Percentiles rank a stretch among this genome's conserved stretches.
phyloP scores from a whole-genome alignment of 441 rosid species.

The Erodium texanum region DNA sequence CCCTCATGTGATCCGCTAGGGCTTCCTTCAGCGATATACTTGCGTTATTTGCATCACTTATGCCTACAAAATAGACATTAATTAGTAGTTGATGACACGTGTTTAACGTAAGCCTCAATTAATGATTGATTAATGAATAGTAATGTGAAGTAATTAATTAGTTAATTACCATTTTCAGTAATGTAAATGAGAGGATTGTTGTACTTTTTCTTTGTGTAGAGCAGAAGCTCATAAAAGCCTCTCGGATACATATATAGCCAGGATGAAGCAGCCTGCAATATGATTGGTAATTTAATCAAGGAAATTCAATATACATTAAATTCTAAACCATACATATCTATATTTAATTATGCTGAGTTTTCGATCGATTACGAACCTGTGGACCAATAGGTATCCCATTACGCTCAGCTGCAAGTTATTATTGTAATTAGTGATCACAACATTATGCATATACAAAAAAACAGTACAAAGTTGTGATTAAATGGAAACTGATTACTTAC shows the following conservation, averaged over 20 bases:
- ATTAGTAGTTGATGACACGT: too few relatives aligned
- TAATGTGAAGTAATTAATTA: too few relatives aligned
- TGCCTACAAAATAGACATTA: too few relatives aligned
- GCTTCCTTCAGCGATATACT: neutral
- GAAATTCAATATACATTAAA: too few relatives aligned
- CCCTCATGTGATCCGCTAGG: conserved; percentile 5
- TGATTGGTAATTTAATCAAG: neutral
- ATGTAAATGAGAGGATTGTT: conserved; percentile 38
- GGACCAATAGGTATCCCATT: conserved; percentile 32
- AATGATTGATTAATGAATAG: too few relatives aligned
- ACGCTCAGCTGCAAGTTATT: conserved; percentile 19
- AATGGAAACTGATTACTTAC: conserved; percentile 18
- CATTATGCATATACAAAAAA: too few relatives aligned
- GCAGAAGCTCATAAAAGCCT: conserved; percentile 35
- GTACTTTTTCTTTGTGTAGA: conserved; percentile 35
- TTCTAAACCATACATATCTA: too few relatives aligned
- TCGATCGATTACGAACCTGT: conserved; percentile 14
- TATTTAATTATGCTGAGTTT: too few relatives aligned
- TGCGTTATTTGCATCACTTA: conserved; percentile 9
- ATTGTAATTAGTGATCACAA: too few relatives aligned
- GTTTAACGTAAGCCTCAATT: too few relatives aligned
- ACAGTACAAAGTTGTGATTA: too few relatives aligned
- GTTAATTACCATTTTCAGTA: conserved; percentile 43
- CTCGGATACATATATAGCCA: conserved; percentile 39
- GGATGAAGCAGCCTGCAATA: conserved; percentile 28